These are phyloP conservation scores for Clavispora fructus DNA, from an alignment of 805 yeast genomes.

Conservation along the genomic window DNA sequence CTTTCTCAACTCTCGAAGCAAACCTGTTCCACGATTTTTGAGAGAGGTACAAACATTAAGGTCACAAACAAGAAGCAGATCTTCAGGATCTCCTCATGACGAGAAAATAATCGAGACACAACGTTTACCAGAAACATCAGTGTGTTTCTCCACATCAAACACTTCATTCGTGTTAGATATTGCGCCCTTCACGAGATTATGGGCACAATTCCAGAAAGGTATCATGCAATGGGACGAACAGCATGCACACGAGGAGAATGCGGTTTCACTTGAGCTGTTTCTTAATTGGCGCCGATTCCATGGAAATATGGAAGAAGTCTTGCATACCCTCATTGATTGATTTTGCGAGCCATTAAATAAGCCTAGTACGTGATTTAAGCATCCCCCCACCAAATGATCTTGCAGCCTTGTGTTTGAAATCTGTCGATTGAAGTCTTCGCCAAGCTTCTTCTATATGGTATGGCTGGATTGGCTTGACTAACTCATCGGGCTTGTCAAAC, in stretches of 20 bases:
- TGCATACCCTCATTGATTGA: slow-evolving; percentile 7
- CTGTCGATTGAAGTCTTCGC: slow-evolving; percentile 63
- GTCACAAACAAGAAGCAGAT: slow-evolving; percentile 14
- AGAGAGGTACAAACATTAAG: slow-evolving; percentile 21
- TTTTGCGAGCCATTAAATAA: slow-evolving; percentile 30
- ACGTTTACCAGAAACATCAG: slow-evolving; percentile 33
- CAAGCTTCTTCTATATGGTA: slow-evolving; percentile 86
- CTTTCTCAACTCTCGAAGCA: slow-evolving; percentile 32
- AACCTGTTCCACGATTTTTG: slow-evolving; percentile 25
- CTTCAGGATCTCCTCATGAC: slow-evolving; percentile 4
- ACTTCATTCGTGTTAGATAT: slow-evolving; percentile 26
- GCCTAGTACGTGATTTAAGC: slow-evolving; percentile 45
- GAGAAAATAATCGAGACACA: slow-evolving; percentile 10
- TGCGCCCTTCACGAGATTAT: slow-evolving; percentile 27
- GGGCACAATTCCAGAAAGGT: slow-evolving; percentile 29
- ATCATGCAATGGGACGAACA: slow-evolving; percentile 20
- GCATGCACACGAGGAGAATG: slow-evolving; percentile 6
- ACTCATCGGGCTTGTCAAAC: slow-evolving; percentile 86
- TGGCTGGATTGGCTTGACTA: slow-evolving; percentile 70
- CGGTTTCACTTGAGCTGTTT: slow-evolving; percentile 21
- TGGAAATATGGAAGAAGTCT: slow-evolving; percentile 10
- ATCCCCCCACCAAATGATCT: slow-evolving; percentile 71
- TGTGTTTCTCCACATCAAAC: slow-evolving; percentile 20
- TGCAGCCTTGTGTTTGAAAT: slow-evolving; percentile 55
- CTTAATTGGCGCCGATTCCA: slow-evolving; percentile 35